These are phyloP conservation scores for Paramecium biaurelia DNA, from an alignment of 73 alveolate genomes.

Conservation along the genomic window DNA sequence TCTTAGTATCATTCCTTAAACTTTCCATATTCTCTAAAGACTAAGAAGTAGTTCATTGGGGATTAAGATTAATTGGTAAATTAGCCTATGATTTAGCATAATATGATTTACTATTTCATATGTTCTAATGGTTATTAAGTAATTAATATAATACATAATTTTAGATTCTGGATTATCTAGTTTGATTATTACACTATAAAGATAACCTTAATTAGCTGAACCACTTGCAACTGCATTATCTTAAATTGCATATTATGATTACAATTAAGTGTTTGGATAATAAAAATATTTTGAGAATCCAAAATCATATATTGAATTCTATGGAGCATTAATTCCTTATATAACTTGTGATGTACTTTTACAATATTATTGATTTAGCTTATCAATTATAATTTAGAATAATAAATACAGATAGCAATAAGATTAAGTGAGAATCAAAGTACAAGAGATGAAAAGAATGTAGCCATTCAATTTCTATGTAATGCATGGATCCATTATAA, in stretches of 20 bases:
- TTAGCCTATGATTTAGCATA: background rate
- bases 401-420: background rate
- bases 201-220: slow-evolving; percentile 34
- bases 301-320: background rate
- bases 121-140: slow-evolving; percentile 20
- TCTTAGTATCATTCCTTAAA: background rate
- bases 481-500: slow-evolving; percentile 29
- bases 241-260: slow-evolving; percentile 14
- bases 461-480: background rate
- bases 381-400: slow-evolving; percentile 4
- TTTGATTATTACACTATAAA: background rate
- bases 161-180: background rate
- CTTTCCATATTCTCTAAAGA: background rate
- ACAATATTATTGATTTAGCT: background rate
- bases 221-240: background rate
- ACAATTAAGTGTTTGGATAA: background rate
- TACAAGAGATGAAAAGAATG: slow-evolving; percentile 1
- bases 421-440: background rate
- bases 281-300: background rate
- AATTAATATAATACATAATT: background rate
- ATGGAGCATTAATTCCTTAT: background rate
- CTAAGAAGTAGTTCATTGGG: slow-evolving; percentile 15
- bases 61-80: slow-evolving; percentile 20
- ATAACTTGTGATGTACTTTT: slow-evolving; percentile 2
- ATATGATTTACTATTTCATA: slow-evolving; percentile 21